Evolutionary conservation across 208 protist genomes (phyloP), one percentile per base, ranked within the genome.

Genomic region (Leishmania braziliensis): DNA sequence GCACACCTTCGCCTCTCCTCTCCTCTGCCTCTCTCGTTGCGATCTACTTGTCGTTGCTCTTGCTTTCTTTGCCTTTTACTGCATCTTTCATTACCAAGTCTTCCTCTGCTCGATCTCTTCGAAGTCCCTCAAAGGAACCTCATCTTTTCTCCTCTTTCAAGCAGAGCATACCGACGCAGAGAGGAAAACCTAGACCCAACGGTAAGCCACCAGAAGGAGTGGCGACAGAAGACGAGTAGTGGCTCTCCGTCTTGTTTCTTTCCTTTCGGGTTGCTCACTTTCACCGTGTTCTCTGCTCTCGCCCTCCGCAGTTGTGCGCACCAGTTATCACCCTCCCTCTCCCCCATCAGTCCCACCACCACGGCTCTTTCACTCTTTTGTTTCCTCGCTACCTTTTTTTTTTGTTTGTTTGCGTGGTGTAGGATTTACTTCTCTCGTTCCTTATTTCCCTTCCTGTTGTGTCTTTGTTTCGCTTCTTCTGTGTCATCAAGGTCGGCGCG

Each of bases 381-480:
- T 46, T 51, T 46, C n/a, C 43, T 48, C 75, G 68, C 29, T 39
- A 26, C 71, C 2, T 73, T 79, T 83, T 84, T 83, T 84, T 70
- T 82, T 43, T 56, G 63, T 6, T 79, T 56, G 48, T 75, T 20
- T 50, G 10, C 48, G 65, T 8, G 33, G 65, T 39, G 9, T 33
- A 1, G 33, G 36, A 39, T 33, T 43, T 43, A 4, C 65, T n/a
- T 70, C 20, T 36, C 1, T 46, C 18, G 36, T 43, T 36, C n/a
- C 3, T 23, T 70, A 36, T 48, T 36, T 39, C 36, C 36, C 5
- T 78, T 76, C 63, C 36, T 51, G 56, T 82, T 53, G 33, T 18
- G 39, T 78, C 18, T 79, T 81, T 78, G 54, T 65, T 70, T 60
- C 70, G 20, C 75, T 86, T 75, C 63, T 33, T 80, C 80, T 53